Conservation (phyloP, 768 basidiomycete species). For the Paxillus ammoniavirescens region DNA sequence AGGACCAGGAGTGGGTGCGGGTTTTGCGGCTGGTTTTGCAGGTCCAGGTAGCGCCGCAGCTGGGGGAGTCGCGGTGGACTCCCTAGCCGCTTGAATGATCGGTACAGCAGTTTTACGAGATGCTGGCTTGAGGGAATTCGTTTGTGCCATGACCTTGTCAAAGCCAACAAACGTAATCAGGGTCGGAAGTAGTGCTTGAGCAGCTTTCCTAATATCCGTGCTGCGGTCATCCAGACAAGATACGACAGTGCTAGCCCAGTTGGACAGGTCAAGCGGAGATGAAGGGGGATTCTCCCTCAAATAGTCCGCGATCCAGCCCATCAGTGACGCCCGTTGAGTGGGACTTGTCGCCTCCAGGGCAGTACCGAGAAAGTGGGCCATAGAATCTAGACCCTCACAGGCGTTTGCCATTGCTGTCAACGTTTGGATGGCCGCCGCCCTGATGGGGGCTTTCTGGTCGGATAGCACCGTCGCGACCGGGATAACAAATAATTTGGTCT, state of each 20-base stretch:
- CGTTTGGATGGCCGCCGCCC: slow-evolving; percentile 73
- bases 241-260: slow-evolving; percentile 65
- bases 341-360: slow-evolving; percentile 88
- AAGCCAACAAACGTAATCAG: slow-evolving; percentile 76
- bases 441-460: slow-evolving; percentile 89
- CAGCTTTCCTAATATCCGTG: slow-evolving; percentile 88
- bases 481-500: slow-evolving; percentile 70
- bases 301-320: slow-evolving; percentile 81
- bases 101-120: slow-evolving; percentile 82
- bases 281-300: slow-evolving; percentile 62
- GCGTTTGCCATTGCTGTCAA: slow-evolving; percentile 82
- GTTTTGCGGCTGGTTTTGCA: slow-evolving; percentile 28
- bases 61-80: slow-evolving; percentile 34
- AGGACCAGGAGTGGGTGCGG: slow-evolving; percentile 15
- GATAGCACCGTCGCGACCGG: slow-evolving; percentile 83
- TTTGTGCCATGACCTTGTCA: slow-evolving; percentile 84
- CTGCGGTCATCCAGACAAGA: slow-evolving; percentile 87
- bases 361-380: slow-evolving; percentile 75
- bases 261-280: slow-evolving; percentile 61
- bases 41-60: slow-evolving; percentile 28
- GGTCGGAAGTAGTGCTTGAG: slow-evolving; percentile 75
- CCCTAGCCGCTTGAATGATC: slow-evolving; percentile 82
- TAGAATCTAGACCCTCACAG: slow-evolving; percentile 79
- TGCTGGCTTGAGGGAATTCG: slow-evolving; percentile 86
- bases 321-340: slow-evolving; percentile 73